Evolutionary conservation across 2,329 filamentous ascomycete species (phyloP).

Genomic region (Xylaria multiplex): DNA sequence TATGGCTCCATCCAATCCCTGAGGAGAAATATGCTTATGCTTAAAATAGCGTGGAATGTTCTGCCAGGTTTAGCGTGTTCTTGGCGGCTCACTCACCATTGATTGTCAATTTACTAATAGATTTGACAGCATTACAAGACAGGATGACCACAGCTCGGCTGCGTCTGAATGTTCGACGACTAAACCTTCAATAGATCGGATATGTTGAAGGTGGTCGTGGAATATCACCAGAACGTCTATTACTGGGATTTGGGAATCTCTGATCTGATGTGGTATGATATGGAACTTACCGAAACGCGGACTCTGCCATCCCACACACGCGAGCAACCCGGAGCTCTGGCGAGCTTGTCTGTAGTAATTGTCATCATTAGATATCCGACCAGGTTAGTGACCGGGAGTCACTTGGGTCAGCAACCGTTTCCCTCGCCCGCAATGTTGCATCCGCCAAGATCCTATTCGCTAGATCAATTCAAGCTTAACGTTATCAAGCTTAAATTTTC

Average conservation of each 20-base stretch:
- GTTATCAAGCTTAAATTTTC: slow-evolving; percentile 35
- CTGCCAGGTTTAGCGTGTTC: slow-evolving; percentile 24
- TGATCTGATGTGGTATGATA: slow-evolving; percentile 15
- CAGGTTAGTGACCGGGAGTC: slow-evolving; percentile 11
- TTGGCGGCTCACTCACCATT: slow-evolving; percentile 31
- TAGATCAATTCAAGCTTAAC: slow-evolving; percentile 34
- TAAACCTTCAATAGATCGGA: not conserved
- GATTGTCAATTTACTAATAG: slow-evolving; percentile 31
- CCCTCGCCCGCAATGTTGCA: slow-evolving; percentile 25
- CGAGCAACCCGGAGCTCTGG: slow-evolving; percentile 9
- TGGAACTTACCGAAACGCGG: slow-evolving; percentile 27
- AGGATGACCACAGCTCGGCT: slow-evolving; percentile 16
- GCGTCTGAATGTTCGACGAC: slow-evolving; percentile 5
- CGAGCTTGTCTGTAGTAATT: slow-evolving; percentile 29
- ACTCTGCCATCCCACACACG: slow-evolving; percentile 10
- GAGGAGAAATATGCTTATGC: slow-evolving; percentile 29
- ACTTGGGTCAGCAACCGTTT: slow-evolving; percentile 30
- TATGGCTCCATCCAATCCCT: slow-evolving; percentile 16
- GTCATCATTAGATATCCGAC: slow-evolving; percentile 23
- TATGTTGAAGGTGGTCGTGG: too few relatives aligned
- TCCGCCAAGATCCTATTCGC: slow-evolving; percentile 33
- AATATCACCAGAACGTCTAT: not conserved
- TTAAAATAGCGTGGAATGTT: slow-evolving; percentile 35
- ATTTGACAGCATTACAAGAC: slow-evolving; percentile 27
- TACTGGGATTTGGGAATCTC: slow-evolving; percentile 5